Base-by-base conservation (phyloP, 2,329 filamentous ascomycete genomes). In the Pyricularia grisea region DNA sequence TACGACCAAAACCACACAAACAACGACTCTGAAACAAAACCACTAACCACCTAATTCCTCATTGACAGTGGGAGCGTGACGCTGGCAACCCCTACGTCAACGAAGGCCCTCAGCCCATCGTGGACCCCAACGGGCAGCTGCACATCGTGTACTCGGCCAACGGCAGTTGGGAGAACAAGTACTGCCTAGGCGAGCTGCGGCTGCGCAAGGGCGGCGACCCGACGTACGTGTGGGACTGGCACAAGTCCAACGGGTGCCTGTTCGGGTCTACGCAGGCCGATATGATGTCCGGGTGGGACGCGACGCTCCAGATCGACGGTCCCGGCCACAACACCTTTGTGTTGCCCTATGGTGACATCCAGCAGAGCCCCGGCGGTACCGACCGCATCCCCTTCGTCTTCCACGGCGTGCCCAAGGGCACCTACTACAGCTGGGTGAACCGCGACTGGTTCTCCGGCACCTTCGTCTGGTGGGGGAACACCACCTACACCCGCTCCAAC, bases 121-220 rank as follows among this genome's bases (percentile, higher is more conserved):
- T 73, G 10, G 74, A 75, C 27, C 74, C 74, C 3, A 69, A 74
- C 50, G 73, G 74, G 12, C 73, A 75, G 63, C 67, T 75, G 42
- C 74, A 75, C 70, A 73, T 75, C 4, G 73, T 74, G 4, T 75
- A 75, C 71, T 75, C 74, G 14, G 72, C 73, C 63, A 74, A 75
- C 67, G 73, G 73, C 58, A 75, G 73, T 70, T 75, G 74, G 74
- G 67, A 61, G 67, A 69, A 64, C 65, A 72, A 68, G 55, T 75
- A 75, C 68, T 75, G 74, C 68, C 70, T 75, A 2, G 74, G 72
- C 0, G 74, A 75, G 70, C 70, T 75, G 2, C 73, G 74, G 0
- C 71, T 75, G 1, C 70, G 70, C 20, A 73, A 72, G 67, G 73
- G 73, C 17, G 74, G 74, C 14, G 70, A 75, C 68, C 74, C 74